These are phyloP conservation scores for Boletus pseudopeckii DNA, from an alignment of 768 basidiomycete species.

Conservation along the genomic window DNA sequence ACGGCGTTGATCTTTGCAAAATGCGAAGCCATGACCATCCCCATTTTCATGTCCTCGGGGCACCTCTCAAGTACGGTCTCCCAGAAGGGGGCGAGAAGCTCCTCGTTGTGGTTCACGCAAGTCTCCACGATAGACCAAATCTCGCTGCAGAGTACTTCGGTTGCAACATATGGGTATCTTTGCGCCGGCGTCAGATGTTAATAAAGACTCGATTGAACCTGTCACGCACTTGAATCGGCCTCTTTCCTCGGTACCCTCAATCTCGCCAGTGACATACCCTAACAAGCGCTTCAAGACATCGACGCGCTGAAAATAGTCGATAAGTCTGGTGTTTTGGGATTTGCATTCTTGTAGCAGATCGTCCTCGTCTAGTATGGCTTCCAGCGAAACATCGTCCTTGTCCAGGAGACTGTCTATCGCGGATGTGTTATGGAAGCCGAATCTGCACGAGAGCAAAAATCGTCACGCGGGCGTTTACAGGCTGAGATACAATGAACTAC, in stretches of 20 bases:
- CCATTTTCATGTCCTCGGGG: constrained; percentile 82
- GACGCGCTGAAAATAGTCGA: constrained; percentile 80
- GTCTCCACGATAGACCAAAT: constrained; percentile 95
- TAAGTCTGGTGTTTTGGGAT: constrained; percentile 83
- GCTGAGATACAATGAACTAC: constrained; percentile 26
- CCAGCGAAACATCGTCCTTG: constrained; percentile 85
- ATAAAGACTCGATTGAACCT: background rate
- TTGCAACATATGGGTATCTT: constrained; percentile 90
- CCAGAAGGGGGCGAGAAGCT: constrained; percentile 87
- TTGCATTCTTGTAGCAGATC: constrained; percentile 96
- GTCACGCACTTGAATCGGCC: constrained; percentile 76
- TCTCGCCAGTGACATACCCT: constrained; percentile 83
- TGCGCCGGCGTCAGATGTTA: constrained; percentile 2
- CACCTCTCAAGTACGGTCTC: constrained; percentile 78
- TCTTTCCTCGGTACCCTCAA: constrained; percentile 76
- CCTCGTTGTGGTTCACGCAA: constrained; percentile 65
- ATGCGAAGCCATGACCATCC: constrained; percentile 84
- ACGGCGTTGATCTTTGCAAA: constrained; percentile 93
- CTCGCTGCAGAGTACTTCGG: constrained; percentile 93
- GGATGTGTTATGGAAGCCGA: constrained; percentile 86
- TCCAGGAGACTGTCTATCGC: constrained; percentile 87
- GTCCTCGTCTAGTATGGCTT: constrained; percentile 90
- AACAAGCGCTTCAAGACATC: constrained; percentile 79
- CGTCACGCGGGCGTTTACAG: background rate
- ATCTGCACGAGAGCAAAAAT: constrained; percentile 45